Base-by-base conservation (phyloP, 2,329 filamentous ascomycete genomes). In the Fusarium circinatum region DNA sequence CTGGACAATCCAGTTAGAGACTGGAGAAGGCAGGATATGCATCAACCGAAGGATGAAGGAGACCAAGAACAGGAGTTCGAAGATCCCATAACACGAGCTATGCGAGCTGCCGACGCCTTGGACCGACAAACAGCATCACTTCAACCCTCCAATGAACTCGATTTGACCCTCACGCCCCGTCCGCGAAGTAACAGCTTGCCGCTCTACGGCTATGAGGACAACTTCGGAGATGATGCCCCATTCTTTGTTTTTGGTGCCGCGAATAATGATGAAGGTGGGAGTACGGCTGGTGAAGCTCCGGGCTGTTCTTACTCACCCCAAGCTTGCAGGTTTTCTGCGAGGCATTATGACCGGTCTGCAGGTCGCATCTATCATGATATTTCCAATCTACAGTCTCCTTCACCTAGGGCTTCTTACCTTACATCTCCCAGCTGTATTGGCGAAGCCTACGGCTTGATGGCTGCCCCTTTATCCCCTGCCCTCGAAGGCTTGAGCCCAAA, bases 81-180 rank as follows among this genome's bases (percentile, higher is more conserved):
- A 45, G 88, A 90, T 74, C 87, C 88, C 49, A 86, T 85, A 64
- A 85, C 84, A 28, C 84, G 82, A 74, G 88, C 89, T 41, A 91
- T 90, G 88, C 84, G 86, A 75, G 88, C 88, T 22, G 89, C 89
- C 13, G 89, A 91, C 62, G 86, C 85, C 6, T 83, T 91, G 42
- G 87, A 91, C 75, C 84, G 84, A 61, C 82, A 88, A 70, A 90
- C 89, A 0, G 88, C 86, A 54, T 86, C 81, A 28, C 79, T 90
- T n/a, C 88, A 91, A 70, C 83, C 84, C 1, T 82, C 77, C 54
- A 83, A 84, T 61, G 84, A 87, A 47, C 78, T 88, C n/a, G 87
- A 88, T 56, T 80, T 89, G 42, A 85, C 84, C 3, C 71, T 79
- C 36, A 74, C 73, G 4, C 70, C 71, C 22, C 84, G 85, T 5